phyloP scores from a whole-genome alignment of 1,284 basidiomycete species.

The Gomphus bonarii region DNA sequence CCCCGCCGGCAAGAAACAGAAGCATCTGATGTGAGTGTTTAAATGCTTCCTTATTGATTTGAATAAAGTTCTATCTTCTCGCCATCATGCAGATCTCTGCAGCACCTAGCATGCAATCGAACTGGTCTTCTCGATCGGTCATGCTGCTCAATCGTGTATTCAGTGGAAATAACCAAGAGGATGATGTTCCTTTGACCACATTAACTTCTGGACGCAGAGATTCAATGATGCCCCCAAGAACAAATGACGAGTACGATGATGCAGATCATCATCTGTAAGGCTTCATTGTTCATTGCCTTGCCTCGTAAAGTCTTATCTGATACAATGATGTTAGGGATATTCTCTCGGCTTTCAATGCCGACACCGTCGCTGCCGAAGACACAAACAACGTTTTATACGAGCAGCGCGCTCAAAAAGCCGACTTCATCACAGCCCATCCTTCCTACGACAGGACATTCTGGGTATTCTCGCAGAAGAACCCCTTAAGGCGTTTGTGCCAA shows the following conservation, averaged over 20 bases:
- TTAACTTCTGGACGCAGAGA: constrained; percentile 35
- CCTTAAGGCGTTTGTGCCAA: constrained; percentile 73
- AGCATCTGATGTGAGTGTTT: constrained; percentile 3
- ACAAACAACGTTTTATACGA: constrained; percentile 58
- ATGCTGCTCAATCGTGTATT: constrained; percentile 56
- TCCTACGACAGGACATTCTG: constrained; percentile 89
- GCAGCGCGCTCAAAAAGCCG: constrained; percentile 71
- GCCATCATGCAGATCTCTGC: constrained; percentile 3
- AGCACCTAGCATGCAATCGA: neutral
- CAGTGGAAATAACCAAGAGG: constrained; percentile 43
- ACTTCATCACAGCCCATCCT: constrained; percentile 85
- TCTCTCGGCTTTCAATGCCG: constrained; percentile 49
- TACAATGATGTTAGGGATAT: constrained; percentile 39
- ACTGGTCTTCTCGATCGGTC: constrained; percentile 38
- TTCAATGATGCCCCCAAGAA: constrained; percentile 29
- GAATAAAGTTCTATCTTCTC: constrained; percentile 10
- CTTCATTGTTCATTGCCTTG: too few species aligned
- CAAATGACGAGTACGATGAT: constrained; percentile 41
- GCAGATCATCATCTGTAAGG: constrained; percentile 63
- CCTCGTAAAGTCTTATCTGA: neutral
- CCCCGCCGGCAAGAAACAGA: neutral
- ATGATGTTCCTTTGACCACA: constrained; percentile 54
- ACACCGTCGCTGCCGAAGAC: constrained; percentile 37
- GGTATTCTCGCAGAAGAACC: constrained; percentile 78
- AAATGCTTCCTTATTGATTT: neutral